Conservation (phyloP, 345 rosid species). For the Dipteronia dyeriana region DNA sequence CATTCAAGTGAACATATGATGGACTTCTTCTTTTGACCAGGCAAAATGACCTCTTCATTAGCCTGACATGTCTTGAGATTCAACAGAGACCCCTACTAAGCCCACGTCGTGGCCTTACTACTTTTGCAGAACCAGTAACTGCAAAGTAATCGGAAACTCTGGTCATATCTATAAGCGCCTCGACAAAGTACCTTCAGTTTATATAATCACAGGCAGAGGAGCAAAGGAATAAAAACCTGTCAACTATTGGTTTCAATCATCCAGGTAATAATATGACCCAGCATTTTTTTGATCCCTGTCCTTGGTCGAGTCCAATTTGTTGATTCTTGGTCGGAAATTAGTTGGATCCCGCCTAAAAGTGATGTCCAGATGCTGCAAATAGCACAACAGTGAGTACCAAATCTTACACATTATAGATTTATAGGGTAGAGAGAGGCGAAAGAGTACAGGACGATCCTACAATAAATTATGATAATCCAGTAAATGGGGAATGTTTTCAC, state of each 20-base stretch:
- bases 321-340: constrained; percentile 91
- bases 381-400: constrained; percentile 4
- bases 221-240: constrained; percentile 23
- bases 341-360: constrained; percentile 97
- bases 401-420: background rate
- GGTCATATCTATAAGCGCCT: background rate
- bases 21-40: background rate
- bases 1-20: background rate
- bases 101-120: background rate
- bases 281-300: constrained; percentile 97
- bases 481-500: background rate
- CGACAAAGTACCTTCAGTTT: background rate
- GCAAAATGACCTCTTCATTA: background rate
- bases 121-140: constrained; percentile 8
- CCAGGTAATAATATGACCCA: constrained; percentile 91
- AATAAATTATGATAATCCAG: background rate
- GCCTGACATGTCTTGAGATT: background rate
- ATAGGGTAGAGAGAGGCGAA: background rate
- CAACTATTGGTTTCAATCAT: constrained; percentile 45
- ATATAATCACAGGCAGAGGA: background rate
- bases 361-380: constrained; percentile 81
- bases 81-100: constrained; percentile 5
- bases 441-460: background rate
- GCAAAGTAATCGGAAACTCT: background rate
- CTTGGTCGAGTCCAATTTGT: constrained; percentile 90